phyloP scores from a whole-genome alignment of 768 basidiomycete species.

The Naganishia friedmannii region DNA sequence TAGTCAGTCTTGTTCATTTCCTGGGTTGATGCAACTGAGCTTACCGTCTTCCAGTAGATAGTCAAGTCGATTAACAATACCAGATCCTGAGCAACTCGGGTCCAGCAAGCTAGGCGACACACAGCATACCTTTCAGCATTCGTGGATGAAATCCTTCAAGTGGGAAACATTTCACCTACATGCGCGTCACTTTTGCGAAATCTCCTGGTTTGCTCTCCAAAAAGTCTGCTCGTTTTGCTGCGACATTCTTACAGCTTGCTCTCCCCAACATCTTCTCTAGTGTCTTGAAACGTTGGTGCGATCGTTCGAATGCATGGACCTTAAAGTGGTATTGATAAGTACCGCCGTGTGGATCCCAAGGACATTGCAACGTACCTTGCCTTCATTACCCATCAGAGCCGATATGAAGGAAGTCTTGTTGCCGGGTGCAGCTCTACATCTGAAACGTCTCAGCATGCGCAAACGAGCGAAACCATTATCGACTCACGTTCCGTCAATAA shows the following conservation, averaged over 20 bases:
- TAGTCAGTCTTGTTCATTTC: not conserved
- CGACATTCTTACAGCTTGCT: constrained; percentile 77
- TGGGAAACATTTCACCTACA: constrained; percentile 58
- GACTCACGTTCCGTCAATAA: constrained; percentile 78
- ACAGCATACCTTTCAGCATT: not conserved
- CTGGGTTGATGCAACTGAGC: constrained; percentile 31
- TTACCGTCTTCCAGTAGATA: constrained; percentile 72
- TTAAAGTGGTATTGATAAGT: constrained; percentile 52
- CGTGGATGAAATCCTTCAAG: constrained; percentile 7
- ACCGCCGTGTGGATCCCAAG: not conserved
- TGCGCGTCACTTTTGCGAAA: constrained; percentile 72
- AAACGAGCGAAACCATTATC: not conserved
- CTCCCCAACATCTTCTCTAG: constrained; percentile 79
- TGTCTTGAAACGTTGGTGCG: constrained; percentile 74
- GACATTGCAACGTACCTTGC: constrained; percentile 61
- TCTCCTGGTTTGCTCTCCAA: constrained; percentile 69
- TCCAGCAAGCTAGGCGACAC: constrained; percentile 68
- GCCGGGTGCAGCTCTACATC: constrained; percentile 72
- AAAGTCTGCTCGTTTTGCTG: constrained; percentile 76
- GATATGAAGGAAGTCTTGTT: constrained; percentile 96
- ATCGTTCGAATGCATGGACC: constrained; percentile 83
- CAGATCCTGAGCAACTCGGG: constrained; percentile 93
- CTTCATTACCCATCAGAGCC: constrained; percentile 77
- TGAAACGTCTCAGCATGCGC: not conserved
- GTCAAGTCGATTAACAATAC: constrained; percentile 85